Conservation (phyloP, 495 filamentous ascomycete genomes). For the Podospora comata region DNA sequence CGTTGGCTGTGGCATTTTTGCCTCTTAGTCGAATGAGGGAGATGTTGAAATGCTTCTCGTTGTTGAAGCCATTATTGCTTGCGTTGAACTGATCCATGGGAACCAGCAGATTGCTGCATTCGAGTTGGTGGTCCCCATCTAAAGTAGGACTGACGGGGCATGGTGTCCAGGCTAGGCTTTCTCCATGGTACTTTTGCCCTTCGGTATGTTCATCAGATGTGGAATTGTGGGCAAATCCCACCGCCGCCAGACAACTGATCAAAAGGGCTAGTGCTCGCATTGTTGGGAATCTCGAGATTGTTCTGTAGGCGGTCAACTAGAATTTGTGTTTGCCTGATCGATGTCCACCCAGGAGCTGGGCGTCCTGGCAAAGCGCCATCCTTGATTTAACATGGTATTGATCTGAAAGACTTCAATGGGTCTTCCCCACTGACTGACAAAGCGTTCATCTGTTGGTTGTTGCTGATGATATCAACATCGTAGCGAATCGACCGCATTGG, state of each 20-base stretch:
- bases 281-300: neutral
- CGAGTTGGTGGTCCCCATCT: conserved; percentile 25
- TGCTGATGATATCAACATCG: too few relatives aligned
- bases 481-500: too few relatives aligned
- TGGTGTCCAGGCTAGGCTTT: conserved; percentile 38
- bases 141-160: conserved; percentile 28
- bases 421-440: too few relatives aligned
- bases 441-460: too few relatives aligned
- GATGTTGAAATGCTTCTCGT: conserved; percentile 38
- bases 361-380: too few relatives aligned
- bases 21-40: conserved; percentile 45
- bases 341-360: too few relatives aligned
- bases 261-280: neutral
- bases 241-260: neutral
- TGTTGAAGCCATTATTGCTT: conserved; percentile 20
- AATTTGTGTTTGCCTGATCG: too few relatives aligned
- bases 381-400: too few relatives aligned
- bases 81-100: conserved; percentile 47
- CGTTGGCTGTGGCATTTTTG: conserved; percentile 32
- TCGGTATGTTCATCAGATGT: neutral
- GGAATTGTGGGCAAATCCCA: neutral
- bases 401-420: too few relatives aligned
- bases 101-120: conserved; percentile 40
- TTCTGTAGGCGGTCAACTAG: too few relatives aligned
- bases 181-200: conserved; percentile 30